Evolutionary conservation across 768 basidiomycete species (phyloP), one percentile per base, ranked within the genome.

Genomic region (Trametes coccinea): DNA sequence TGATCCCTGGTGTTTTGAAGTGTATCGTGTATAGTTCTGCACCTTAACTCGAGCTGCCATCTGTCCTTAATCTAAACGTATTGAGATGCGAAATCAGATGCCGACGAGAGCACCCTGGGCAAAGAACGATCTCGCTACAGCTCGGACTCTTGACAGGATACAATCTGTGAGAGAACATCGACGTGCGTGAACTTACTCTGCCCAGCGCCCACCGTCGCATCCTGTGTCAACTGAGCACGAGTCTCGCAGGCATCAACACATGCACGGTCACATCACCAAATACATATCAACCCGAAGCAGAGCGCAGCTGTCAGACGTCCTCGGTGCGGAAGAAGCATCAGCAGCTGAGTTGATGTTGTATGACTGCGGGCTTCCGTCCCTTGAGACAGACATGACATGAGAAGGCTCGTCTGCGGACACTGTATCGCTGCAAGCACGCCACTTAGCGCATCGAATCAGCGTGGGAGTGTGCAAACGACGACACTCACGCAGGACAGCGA

Each of bases 61-160:
- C 4, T 30, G 31, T 45, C 41, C 31, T 41, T 14, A 44, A 40
- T 45, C 11, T 22, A 29, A 17, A 31, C 37, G 30, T 4, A 34
- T 27, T 51, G 45, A 59, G 57, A 51, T 51, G 49, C 31, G 30
- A 59, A 41, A 59, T 51, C 49, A 31, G 30, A 31, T 43, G 41
- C 57, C 56, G 56, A 58, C 56, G 41, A 43, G 47, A 49, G 6
- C 40, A 30, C 34, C 56, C 49, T 34, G n/a, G 13, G 4, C 5
- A 41, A n/a, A 14, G 30, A 51, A 30, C 37, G 57, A 59, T 59
- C 49, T 51, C 40, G 49, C 48, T 29, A 30, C 31, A n/a, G 31
- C 49, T 33, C 13, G 14, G 49, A 13, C 5, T 4, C 39, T 30
- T 30, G 30, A 43, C 49, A 34, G 40, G 34, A 31, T 27, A 41